A percentile compares a stretch with the other conserved stretches of the same genome.
These are phyloP conservation scores for Epichloe sp. DNA, from an alignment of 2,329 filamentous ascomycete genomes.

Conservation along the genomic window DNA sequence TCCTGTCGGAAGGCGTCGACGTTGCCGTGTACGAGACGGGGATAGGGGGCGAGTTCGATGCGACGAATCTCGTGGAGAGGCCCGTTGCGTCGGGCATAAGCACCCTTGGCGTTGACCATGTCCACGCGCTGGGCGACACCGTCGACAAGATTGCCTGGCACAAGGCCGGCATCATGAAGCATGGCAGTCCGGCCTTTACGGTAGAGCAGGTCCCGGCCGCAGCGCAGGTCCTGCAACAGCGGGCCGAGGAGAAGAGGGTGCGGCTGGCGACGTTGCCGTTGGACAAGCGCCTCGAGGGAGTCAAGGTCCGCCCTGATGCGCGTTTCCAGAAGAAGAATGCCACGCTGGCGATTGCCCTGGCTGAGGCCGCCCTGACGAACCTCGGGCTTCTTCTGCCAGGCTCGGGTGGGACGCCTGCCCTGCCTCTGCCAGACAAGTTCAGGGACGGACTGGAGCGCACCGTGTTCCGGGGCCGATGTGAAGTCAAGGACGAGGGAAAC, in stretches of 20 bases:
- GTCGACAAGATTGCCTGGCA: conserved; percentile 60
- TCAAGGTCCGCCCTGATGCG: conserved; percentile 38
- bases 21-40: conserved; percentile 54
- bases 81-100: conserved; percentile 49
- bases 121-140: conserved; percentile 47
- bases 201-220: conserved; percentile 36
- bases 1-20: conserved; percentile 48
- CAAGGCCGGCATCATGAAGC: conserved; percentile 59
- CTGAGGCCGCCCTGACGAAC: conserved; percentile 33
- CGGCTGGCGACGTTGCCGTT: conserved; percentile 31
- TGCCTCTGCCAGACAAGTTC: conserved; percentile 48
- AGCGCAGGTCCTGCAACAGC: conserved; percentile 29
- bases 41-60: conserved; percentile 57
- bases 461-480: conserved; percentile 68
- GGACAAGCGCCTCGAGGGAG: conserved; percentile 31
- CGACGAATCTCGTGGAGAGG: conserved; percentile 50
- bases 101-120: conserved; percentile 57
- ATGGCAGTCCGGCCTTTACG: conserved; percentile 43
- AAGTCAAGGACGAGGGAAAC: conserved; percentile 37
- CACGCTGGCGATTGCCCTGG: conserved; percentile 37
- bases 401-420: conserved; percentile 10
- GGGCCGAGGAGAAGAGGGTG: conserved; percentile 41
- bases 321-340: conserved; percentile 48
- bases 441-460: conserved; percentile 61
- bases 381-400: conserved; percentile 24